Conservation (phyloP, 2,329 filamentous ascomycete genomes). For the Scytalidium sp. region DNA sequence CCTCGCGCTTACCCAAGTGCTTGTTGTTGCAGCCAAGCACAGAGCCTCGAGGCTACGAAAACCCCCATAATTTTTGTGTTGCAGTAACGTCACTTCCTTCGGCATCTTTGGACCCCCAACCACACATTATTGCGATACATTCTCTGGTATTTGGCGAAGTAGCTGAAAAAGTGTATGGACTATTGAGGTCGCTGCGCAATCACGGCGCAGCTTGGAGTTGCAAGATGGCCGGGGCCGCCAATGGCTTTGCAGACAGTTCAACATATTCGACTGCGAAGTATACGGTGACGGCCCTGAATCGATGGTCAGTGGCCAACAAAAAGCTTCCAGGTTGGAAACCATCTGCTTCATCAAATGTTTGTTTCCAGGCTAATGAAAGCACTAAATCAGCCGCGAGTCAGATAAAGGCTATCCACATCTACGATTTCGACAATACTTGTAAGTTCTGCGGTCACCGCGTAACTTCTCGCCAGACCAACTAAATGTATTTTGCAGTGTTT, state of each 20-base stretch:
- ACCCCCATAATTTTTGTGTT: neutral
- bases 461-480: constrained; percentile 10
- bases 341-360: constrained; percentile 1
- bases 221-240: constrained; percentile 14
- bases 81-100: neutral
- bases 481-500: constrained; percentile 61
- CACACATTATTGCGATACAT: neutral
- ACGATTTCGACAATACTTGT: constrained; percentile 98
- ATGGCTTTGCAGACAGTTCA: constrained; percentile 6
- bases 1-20: neutral
- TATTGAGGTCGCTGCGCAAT: constrained; percentile 9
- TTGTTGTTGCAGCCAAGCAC: neutral
- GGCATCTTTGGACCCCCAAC: neutral
- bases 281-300: constrained; percentile 72
- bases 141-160: neutral
- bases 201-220: constrained; percentile 13
- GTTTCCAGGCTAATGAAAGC: constrained; percentile 11
- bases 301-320: constrained; percentile 79
- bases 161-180: constrained; percentile 12
- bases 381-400: constrained; percentile 55
- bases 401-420: constrained; percentile 82
- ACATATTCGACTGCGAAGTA: constrained; percentile 12
- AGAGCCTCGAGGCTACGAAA: neutral
- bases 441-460: constrained; percentile 30
- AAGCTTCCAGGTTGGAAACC: constrained; percentile 60